Base-by-base conservation (phyloP, 306 rosid species). In the Parietaria judaica region DNA sequence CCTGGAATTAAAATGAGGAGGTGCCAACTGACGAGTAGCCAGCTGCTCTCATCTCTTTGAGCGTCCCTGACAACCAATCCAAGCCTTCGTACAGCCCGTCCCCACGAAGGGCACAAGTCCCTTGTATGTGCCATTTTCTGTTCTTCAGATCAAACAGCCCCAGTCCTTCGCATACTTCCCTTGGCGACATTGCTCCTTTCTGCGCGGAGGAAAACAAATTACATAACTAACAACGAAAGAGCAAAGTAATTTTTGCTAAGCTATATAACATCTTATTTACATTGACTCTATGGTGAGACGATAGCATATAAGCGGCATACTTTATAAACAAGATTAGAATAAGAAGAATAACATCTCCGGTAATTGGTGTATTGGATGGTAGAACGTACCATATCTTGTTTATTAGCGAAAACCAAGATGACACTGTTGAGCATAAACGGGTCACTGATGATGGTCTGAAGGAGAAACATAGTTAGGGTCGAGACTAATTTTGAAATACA, bases 51-150 rank as follows among this genome's bases (percentile, higher is more conserved):
- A 73, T 88, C 71, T 88, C 95, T 80, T 91, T 91, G 64, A 91
- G 81, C 35, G 96, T 91, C 70, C 83, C 77, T 57, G 96, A 82
- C 75, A 91, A 77, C 97, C 96, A 91, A 76, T 91, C 97, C 80
- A 91, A 67, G 46, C 97, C 97, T 70, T 91, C 98, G 48, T 88
- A 91, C 68, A 91, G 98, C 14, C 98, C 98, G 67, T 91, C 98
- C 36, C 98, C 98, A 64, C 76, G 74, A 6, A 91, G 86, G 1
- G 98, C 98, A 64, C 92, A 78, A 16, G 98, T 79, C 65, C 92
- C 98, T 71, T 91, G 98, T 69, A 91, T 83, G 79, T 91, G 98
- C 96, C 98, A 91, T 79, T 88, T 91, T 78, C 98, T 78, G 71
- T 88, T 84, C 81, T 71, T 91, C 49, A 91, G 88, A 73, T 88